Evolutionary conservation across 2,329 filamentous ascomycete species (phyloP), one percentile per base, ranked within the genome.

Genomic region (Hypoxylon sp.): DNA sequence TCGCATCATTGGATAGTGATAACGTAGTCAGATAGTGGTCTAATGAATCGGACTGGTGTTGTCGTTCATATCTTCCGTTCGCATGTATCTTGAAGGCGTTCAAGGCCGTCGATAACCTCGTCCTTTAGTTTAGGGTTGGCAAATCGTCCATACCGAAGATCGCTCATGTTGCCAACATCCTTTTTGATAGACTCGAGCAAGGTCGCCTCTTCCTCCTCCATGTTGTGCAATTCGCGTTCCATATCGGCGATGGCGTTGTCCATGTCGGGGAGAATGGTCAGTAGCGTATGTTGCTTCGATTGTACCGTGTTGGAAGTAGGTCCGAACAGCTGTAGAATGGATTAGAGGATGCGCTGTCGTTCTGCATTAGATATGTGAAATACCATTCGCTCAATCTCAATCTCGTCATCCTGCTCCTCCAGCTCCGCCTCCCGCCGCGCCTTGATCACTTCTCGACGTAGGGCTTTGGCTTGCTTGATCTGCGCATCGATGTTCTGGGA

Each of bases 71-170:
- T 76, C 67, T 82, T 84, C 60, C 71, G 75, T 64, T 85, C 83
- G 76, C 91, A 93, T 22, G 85, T 83, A 65, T 87, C 82, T 75
- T 91, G 87, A 32, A 93, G 81, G 65, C 85, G 83, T 65, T 83
- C 80, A 33, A 96, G 80, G 4, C 89, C 89, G 48, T 89, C 85
- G 16, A 93, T 80, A 28, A 93, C 86, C 69, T 93, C 89, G 48
- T 87, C 84, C 24, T 83, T 83, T 30, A 94, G 79, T 63, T 87
- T 83, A 20, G 83, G 77, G 67, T 91, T 91, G 33, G 86, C 84
- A 61, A 96, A 85, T 58, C 89, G 89, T 36, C 93, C 93, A 73
- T 96, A 95, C 46, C 92, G 88, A 58, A 97, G 82, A 78, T 96
- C 92, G 77, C 93, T 96, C 75, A 97, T 80, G 49, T 86, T 87